Percentiles rank a stretch among this genome's conserved stretches.
Evolutionary conservation across 371 early-diverging fungal genomes (phyloP).

Genomic region (Syncephalastrum racemosum): DNA sequence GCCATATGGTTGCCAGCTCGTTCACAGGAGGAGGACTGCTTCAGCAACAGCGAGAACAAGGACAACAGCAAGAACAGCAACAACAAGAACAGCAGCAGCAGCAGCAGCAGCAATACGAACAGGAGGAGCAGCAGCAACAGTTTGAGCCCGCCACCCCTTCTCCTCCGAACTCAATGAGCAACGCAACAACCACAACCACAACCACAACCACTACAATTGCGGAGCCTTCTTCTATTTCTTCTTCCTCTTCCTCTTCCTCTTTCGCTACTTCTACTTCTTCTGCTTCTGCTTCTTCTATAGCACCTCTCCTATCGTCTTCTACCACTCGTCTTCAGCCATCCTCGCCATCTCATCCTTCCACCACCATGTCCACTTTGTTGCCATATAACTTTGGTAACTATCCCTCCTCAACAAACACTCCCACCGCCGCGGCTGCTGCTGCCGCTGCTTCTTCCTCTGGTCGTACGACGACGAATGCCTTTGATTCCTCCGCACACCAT

Average conservation of each 20-base stretch:
- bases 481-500: no score
- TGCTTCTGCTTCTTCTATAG: no score
- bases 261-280: background rate
- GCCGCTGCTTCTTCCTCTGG: no score
- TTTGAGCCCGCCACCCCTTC: conserved; percentile 2
- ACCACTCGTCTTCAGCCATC: background rate
- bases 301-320: background rate
- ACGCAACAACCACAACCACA: conserved; percentile 3
- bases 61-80: background rate
- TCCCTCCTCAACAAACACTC: no score
- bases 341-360: no score
- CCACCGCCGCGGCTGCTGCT: no score
- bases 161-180: conserved; percentile 1
- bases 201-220: background rate
- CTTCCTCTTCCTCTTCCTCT: conserved; percentile 6
- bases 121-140: conserved; percentile 1
- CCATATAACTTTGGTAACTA: no score
- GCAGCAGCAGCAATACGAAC: conserved; percentile 6
- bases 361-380: no score
- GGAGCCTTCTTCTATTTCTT: conserved; percentile 2
- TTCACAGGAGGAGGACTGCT: no score
- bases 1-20: no score
- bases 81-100: background rate
- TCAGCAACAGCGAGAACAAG: background rate
- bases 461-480: no score